Conservation (phyloP, 345 rosid species). For the Carallia pectinifolia region DNA sequence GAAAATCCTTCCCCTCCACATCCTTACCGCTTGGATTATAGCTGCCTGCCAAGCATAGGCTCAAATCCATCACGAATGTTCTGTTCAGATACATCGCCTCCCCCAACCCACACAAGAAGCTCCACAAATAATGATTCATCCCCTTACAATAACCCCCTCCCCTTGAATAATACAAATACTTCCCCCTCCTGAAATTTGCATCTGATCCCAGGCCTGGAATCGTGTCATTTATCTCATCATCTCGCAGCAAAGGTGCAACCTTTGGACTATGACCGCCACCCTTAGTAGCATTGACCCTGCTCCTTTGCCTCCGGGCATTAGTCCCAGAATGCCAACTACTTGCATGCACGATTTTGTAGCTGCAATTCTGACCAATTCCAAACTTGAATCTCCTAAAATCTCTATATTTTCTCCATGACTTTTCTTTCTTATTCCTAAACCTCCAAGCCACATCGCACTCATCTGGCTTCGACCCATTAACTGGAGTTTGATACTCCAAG, state of each 20-base stretch:
- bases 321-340: conserved; percentile 81
- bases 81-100: conserved; percentile 91
- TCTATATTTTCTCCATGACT: conserved; percentile 90
- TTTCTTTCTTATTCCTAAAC: conserved; percentile 89
- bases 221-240: conserved; percentile 31
- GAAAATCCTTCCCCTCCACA: conserved; percentile 84
- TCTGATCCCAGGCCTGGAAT: conserved; percentile 27
- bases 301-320: conserved; percentile 60
- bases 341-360: conserved; percentile 51
- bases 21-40: conserved; percentile 65
- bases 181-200: conserved; percentile 59
- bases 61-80: conserved; percentile 87
- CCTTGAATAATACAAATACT: conserved; percentile 75
- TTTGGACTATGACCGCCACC: conserved; percentile 12
- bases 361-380: conserved; percentile 58
- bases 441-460: conserved; percentile 91
- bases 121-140: conserved; percentile 93
- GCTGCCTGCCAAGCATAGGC: conserved; percentile 60
- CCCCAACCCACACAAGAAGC: conserved; percentile 89
- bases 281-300: conserved; percentile 9
- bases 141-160: conserved; percentile 94
- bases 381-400: conserved; percentile 87
- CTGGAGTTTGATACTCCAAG: conserved; percentile 72
- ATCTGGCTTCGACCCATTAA: conserved; percentile 60
- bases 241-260: conserved; percentile 14